Base-by-base conservation (phyloP, 495 filamentous ascomycete genomes). In the Elasticomyces elasticus region DNA sequence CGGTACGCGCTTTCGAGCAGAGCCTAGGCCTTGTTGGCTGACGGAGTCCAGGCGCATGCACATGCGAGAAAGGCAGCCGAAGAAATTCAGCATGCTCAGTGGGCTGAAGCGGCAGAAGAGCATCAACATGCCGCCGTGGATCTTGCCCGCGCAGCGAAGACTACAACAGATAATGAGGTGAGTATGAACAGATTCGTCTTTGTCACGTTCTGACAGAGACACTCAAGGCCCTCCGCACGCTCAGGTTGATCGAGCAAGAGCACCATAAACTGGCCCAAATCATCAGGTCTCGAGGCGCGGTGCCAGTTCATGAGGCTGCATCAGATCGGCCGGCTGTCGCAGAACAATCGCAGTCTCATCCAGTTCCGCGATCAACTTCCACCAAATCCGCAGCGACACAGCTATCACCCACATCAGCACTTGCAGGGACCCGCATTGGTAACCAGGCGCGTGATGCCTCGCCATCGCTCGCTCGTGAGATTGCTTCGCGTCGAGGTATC, bases 61-160 rank as follows among this genome's bases (percentile, higher is more conserved):
- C 89, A 97, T 69, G 91, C 88, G 24, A 77, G 80, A 57, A 81
- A 77, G 64, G 89, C 89, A n/a, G 81, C 79, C 50, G 63, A 81
- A 35, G 80, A 87, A 55, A 84, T 84, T 51, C 81, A 84, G 57
- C 81, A 82, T 27, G 74, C 84, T 11, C 85, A 89, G 58, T 84
- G 85, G 19, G 83, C 83, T 4, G 79, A 84, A 23, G 89, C 91
- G 15, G 84, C 86, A 54, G 83, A 84, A 60, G 85, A 94, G 64
- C 90, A 97, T 72, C 82, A 90, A 54, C 76, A 87, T 33, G 92
- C 92, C 20, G 92, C 92, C 1, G 85, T 82, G 47, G 86, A 95
- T 62, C 97, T 95, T 69, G 81, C 89, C 43, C 84, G 83, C 28
- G 90, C 88, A 25, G 81, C 85, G 13, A 80, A 81, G 58, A 75